Conservation (phyloP, 257 asterid genomes). For the Thymus mandschuricus region DNA sequence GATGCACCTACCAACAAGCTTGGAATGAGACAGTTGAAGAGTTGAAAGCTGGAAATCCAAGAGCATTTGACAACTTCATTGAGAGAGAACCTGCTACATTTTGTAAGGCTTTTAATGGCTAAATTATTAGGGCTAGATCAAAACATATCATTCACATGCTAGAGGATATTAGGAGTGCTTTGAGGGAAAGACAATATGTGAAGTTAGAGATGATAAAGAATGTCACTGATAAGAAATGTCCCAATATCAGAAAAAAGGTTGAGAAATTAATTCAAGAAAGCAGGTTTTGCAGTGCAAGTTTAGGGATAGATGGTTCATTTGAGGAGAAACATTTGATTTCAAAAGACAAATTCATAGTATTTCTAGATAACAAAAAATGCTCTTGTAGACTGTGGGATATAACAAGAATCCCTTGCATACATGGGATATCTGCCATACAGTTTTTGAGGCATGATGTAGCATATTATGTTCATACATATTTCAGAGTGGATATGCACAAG, state of each 20-base stretch:
- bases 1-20: background rate
- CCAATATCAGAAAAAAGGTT: background rate
- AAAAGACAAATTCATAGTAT: too few species aligned
- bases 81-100: background rate
- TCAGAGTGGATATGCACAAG: background rate
- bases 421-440: background rate
- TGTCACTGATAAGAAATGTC: background rate
- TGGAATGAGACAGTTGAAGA: background rate
- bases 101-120: too few species aligned
- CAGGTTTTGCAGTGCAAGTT: background rate
- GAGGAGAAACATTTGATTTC: too few species aligned
- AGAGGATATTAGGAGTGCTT: background rate
- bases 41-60: background rate
- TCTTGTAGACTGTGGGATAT: background rate
- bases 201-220: too few species aligned
- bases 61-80: background rate
- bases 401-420: background rate
- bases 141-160: background rate
- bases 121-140: background rate
- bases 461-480: background rate
- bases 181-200: background rate
- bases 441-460: background rate
- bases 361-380: background rate
- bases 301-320: too few species aligned
- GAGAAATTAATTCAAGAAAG: background rate